A percentile compares a stretch with the other conserved stretches of the same genome.
Conservation (phyloP, 139 green algal species). For the Chlorella sorokiniana region DNA sequence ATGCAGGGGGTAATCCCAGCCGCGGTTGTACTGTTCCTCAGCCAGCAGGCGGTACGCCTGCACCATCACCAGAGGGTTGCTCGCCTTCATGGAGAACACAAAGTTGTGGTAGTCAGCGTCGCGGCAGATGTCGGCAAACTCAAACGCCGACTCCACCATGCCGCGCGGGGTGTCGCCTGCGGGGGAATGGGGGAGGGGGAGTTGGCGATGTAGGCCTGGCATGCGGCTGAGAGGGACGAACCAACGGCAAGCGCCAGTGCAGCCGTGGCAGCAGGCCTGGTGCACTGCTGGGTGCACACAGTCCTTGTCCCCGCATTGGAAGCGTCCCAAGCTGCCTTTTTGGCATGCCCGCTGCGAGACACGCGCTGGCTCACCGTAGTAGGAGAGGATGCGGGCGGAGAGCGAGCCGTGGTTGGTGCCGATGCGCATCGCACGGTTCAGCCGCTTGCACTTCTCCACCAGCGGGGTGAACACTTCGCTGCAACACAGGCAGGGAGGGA, state of each 20-base stretch:
- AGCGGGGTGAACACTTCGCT: slow-evolving; percentile 88
- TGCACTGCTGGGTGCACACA: no score
- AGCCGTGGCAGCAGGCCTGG: no score
- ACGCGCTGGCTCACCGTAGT: slow-evolving; percentile 73
- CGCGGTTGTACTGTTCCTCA: slow-evolving; percentile 90
- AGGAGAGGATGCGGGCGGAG: slow-evolving; percentile 94
- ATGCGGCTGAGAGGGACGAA: slow-evolving; percentile 26
- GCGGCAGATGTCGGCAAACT: slow-evolving; percentile 97
- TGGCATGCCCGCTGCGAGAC: neutral
- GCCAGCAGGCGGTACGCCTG: slow-evolving; percentile 93
- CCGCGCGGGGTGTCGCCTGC: slow-evolving; percentile 60
- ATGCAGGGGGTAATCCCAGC: slow-evolving; percentile 98
- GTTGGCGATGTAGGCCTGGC: neutral
- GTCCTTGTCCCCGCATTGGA: no score
- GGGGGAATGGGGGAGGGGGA: neutral
- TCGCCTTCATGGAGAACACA: slow-evolving; percentile 99
- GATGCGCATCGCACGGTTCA: slow-evolving; percentile 89
- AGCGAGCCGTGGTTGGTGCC: slow-evolving; percentile 99
- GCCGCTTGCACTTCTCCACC: slow-evolving; percentile 97
- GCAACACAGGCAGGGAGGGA: neutral
- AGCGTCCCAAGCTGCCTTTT: no score
- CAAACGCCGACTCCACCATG: slow-evolving; percentile 95
- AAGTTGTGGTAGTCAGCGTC: slow-evolving; percentile 99
- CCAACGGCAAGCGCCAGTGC: no score
- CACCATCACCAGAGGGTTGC: slow-evolving; percentile 98